Base-by-base conservation (phyloP, 225 moss, liverwort and hornwort genomes). In the Rhytidiadelphus loreus region DNA sequence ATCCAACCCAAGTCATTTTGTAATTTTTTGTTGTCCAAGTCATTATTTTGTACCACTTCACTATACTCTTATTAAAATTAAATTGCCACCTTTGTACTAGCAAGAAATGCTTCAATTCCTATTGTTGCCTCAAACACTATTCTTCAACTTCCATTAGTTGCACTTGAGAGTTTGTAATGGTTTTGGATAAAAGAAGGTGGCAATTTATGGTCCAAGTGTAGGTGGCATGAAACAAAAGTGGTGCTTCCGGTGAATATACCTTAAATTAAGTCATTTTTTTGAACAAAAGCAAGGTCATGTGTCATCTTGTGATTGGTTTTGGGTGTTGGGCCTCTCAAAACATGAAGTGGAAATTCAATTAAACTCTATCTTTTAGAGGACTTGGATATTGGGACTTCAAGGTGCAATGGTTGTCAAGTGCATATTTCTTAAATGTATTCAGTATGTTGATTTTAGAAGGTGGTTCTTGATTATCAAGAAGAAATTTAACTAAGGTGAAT, bases 291-390 rank as follows among this genome's bases (percentile, higher is more conserved):
- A 71, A 26, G 6, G 16, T 28, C 6, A 29, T 6, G 6, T 17
- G 6, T 28, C 29, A 44, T 44, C 17, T 44, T 72, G 3, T 72
- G 29, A 44, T 72, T 72, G 44, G 1, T 6, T 44, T 44, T 3
- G 44, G 11, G 0, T 41, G 2, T 6, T 74, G 4, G 30, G 2
- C 46, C 11, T 18, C 9, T 46, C 0, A 0, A 0, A 46, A 73
- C 0, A 0, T 46, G 6, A 73, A 46, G 11, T 11, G 1, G 4
- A 48, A 71, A 74, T 74, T 48, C 7, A 19, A 19, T 8, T 16
- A 28, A 17, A 44, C 17, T 43, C 5, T 46, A 17, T 72, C 6
- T 73, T 18, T 11, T 46, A 1, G 29, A 29, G 0, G 18, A 73
- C 0, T 0, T 73, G 9, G 22, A 39, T 69, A 69, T 13, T n/a